Conservation (phyloP, 2,329 filamentous ascomycete genomes). For the Elsinoe batatas region DNA sequence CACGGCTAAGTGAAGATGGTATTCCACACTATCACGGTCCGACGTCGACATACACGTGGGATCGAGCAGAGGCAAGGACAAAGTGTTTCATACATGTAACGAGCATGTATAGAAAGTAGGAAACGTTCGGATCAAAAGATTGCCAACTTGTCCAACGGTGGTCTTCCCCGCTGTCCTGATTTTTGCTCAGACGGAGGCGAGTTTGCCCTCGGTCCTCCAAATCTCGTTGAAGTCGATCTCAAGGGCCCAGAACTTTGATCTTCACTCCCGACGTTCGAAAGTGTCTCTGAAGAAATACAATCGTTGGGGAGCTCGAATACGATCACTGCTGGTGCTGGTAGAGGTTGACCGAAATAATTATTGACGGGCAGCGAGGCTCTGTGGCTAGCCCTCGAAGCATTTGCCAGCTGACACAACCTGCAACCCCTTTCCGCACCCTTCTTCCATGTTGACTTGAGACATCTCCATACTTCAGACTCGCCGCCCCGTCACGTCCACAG, state of each 20-base stretch:
- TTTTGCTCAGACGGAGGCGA: background rate
- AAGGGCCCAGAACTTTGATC: conserved; percentile 11
- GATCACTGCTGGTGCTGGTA: background rate
- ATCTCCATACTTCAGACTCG: background rate
- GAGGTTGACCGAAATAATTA: background rate
- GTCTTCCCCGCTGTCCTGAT: background rate
- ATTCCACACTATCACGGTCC: background rate
- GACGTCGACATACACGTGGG: too few species aligned
- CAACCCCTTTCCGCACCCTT: conserved; percentile 2
- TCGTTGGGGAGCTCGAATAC: background rate
- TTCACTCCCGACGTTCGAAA: background rate
- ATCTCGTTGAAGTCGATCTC: conserved; percentile 10
- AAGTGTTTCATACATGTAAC: too few species aligned
- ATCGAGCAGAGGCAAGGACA: too few species aligned
- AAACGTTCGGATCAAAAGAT: background rate
- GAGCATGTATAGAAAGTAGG: background rate
- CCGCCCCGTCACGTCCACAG: conserved; percentile 4
- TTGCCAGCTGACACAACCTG: conserved; percentile 10
- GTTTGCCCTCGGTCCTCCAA: conserved; percentile 6
- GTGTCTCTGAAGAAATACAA: background rate
- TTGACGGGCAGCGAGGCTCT: conserved; percentile 2
- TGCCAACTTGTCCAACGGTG: background rate
- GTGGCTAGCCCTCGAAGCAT: conserved; percentile 2
- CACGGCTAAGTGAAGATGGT: background rate
- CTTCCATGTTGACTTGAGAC: conserved; percentile 11